Evolutionary conservation across 192 early-diverging fungal genomes (phyloP).

Genomic region (Backusella australiensis): DNA sequence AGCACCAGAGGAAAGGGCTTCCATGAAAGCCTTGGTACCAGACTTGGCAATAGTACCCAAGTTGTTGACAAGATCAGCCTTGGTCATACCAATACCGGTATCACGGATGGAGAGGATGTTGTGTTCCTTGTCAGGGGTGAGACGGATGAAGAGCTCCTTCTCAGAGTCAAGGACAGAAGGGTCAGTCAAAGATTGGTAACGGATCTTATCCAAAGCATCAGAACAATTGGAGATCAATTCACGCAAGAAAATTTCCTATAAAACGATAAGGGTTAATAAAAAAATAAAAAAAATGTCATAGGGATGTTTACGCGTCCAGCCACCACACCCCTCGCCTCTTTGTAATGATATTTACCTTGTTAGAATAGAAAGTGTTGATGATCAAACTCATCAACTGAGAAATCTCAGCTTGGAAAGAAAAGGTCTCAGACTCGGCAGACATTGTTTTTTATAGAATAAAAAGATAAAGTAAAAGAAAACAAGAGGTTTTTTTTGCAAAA

Average conservation of each 20-base stretch:
- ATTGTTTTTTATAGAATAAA: constrained; percentile 16
- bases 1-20: constrained; percentile 91
- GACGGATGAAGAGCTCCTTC: constrained; percentile 93
- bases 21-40: constrained; percentile 99
- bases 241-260: constrained; percentile 86
- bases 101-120: constrained; percentile 79
- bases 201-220: constrained; percentile 87
- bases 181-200: constrained; percentile 95
- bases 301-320: background rate
- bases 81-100: constrained; percentile 91
- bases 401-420: constrained; percentile 99
- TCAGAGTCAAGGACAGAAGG: constrained; percentile 90
- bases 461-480: constrained; percentile 10
- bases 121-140: constrained; percentile 85
- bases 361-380: constrained; percentile 99
- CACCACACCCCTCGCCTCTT: background rate
- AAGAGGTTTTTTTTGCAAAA: background rate
- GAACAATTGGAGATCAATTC: constrained; percentile 93
- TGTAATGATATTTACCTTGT: constrained; percentile 62
- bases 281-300: background rate
- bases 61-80: constrained; percentile 95
- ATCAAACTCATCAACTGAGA: constrained; percentile 99
- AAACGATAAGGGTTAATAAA: background rate
- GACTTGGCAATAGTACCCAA: constrained; percentile 99
- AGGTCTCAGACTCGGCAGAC: constrained; percentile 62